Percentiles rank a stretch among this genome's conserved stretches.
phyloP scores from a whole-genome alignment of 257 asterid species.

The Solanum raphanifolium region DNA sequence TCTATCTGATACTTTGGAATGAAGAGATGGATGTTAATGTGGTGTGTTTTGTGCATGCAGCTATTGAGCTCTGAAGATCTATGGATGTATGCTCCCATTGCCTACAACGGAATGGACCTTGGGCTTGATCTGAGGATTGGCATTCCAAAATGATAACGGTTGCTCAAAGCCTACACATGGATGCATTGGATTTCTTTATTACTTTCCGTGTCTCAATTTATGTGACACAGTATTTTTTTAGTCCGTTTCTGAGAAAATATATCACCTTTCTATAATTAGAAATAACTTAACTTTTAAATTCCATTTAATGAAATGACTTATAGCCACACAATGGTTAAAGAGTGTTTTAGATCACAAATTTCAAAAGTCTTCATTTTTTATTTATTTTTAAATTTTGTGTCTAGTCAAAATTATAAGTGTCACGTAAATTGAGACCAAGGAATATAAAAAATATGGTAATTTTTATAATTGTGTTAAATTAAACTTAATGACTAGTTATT shows the following conservation, averaged over 20 bases:
- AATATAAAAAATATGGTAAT: neutral
- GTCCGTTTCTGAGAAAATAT: neutral
- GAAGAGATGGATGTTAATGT: neutral
- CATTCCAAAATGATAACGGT: neutral
- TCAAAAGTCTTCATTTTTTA: neutral
- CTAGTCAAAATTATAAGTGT: neutral
- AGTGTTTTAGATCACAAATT: neutral
- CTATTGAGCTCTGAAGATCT: constrained; percentile 72
- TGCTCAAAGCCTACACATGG: neutral
- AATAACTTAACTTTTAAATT: no score
- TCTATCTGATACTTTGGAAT: neutral
- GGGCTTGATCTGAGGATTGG: constrained; percentile 37
- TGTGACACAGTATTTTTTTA: neutral
- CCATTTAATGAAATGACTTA: no score
- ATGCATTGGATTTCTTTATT: neutral
- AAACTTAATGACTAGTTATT: neutral
- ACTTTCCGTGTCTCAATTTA: neutral
- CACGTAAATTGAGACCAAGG: neutral
- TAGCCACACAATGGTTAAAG: neutral
- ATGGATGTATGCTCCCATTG: constrained; percentile 97
- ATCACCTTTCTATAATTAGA: no score
- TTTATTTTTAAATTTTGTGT: neutral
- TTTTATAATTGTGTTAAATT: neutral
- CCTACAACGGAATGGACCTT: constrained; percentile 73
- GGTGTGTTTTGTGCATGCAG: constrained; percentile 37